Conservation (phyloP, 1,139 yeast species). For the Kluyveromyces sp. region DNA sequence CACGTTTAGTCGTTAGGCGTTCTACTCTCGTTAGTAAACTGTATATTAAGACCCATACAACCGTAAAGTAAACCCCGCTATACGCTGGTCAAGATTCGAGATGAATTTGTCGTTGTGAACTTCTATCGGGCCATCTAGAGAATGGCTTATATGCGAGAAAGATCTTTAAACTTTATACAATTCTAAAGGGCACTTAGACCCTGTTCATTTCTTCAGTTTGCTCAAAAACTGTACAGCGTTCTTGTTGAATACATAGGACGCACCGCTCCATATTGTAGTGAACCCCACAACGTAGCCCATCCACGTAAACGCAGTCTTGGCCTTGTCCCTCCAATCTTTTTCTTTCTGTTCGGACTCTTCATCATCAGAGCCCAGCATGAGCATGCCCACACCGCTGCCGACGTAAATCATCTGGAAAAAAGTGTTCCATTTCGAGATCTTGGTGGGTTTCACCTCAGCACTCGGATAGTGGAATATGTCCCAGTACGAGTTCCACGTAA, state of each 20-base stretch:
- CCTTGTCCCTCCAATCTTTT: constrained; percentile 3
- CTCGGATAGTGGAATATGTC: constrained; percentile 68
- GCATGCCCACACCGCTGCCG: constrained; percentile 62
- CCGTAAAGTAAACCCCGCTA: not conserved
- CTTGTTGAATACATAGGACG: constrained; percentile 63
- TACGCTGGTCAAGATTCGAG: no score
- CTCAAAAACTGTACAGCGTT: constrained; percentile 53
- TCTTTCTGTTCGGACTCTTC: constrained; percentile 14
- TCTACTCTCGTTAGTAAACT: not conserved
- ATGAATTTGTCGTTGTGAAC: no score
- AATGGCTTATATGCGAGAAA: no score
- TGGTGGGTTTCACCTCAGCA: constrained; percentile 86
- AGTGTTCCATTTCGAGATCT: constrained; percentile 81
- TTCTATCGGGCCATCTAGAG: not conserved
- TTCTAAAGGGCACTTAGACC: no score
- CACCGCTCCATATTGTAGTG: constrained; percentile 75
- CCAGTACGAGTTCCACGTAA: constrained; percentile 60
- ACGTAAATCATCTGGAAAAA: constrained; percentile 87
- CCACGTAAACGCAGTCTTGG: constrained; percentile 26
- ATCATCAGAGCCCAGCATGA: constrained; percentile 18
- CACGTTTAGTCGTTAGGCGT: constrained; percentile 60
- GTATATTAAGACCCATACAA: not conserved
- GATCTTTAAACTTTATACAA: no score
- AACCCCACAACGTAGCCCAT: constrained; percentile 59
- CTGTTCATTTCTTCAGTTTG: constrained; percentile 10